A percentile compares a stretch with the other conserved stretches of the same genome.
Evolutionary conservation across 805 yeast genomes (phyloP).

Genomic region (Tetrapisispora nanseiensis): DNA sequence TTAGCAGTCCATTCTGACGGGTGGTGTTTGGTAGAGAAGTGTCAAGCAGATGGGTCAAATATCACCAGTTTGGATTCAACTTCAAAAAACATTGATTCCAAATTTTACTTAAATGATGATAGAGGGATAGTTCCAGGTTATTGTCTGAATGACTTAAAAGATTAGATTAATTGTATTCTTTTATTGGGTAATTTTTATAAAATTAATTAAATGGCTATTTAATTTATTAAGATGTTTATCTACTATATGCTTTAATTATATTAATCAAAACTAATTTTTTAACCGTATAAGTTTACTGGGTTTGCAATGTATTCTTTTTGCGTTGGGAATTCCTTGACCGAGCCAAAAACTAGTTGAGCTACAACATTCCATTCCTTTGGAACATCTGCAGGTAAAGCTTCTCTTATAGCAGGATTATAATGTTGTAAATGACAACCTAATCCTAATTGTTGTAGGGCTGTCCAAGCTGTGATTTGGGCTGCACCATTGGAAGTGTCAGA

Average conservation of each 20-base stretch:
- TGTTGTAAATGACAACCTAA: slow-evolving; percentile 46
- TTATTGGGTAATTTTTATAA: background rate
- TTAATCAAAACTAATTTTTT: background rate
- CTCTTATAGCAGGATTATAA: slow-evolving; percentile 38
- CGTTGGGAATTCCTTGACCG: slow-evolving; percentile 30
- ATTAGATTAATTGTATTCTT: too few species aligned
- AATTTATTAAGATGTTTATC: background rate
- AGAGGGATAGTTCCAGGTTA: slow-evolving; percentile 35
- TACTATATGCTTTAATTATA: background rate
- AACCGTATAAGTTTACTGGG: slow-evolving; percentile 31
- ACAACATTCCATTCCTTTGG: slow-evolving; percentile 38
- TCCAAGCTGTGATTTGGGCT: slow-evolving; percentile 43
- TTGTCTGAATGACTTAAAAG: slow-evolving; percentile 19
- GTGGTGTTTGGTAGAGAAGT: slow-evolving; percentile 36
- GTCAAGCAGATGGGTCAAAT: slow-evolving; percentile 17
- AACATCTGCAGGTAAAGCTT: slow-evolving; percentile 30
- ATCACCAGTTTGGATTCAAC: background rate
- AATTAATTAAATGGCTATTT: background rate
- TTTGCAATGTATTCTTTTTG: slow-evolving; percentile 36
- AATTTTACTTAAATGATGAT: slow-evolving; percentile 28
- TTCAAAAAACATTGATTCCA: slow-evolving; percentile 7
- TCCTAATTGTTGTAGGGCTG: slow-evolving; percentile 36
- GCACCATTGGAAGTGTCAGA: slow-evolving; percentile 41
- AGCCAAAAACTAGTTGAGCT: slow-evolving; percentile 44
- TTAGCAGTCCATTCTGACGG: slow-evolving; percentile 36